phyloP scores from a whole-genome alignment of 352 stramenopile species.

The Blastocystis hominis region DNA sequence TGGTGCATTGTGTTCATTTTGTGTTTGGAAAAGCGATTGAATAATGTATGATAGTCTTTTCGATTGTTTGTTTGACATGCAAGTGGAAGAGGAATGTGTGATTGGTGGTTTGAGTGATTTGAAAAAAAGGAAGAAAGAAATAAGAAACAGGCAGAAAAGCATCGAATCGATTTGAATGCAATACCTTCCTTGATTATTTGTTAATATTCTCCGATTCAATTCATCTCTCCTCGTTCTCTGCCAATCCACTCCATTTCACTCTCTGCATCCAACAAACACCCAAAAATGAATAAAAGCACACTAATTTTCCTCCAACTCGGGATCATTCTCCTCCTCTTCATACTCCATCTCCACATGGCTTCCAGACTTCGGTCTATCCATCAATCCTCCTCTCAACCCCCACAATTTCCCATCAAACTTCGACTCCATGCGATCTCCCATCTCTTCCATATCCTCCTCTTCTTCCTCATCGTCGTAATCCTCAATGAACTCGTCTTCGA shows the following conservation, averaged over 20 bases:
- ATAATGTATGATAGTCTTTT: neutral
- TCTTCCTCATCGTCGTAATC: conserved; percentile 59
- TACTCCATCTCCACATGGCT: conserved; percentile 47
- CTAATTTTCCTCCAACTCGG: conserved; percentile 51
- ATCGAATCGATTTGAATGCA: no score
- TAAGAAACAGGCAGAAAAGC: no score
- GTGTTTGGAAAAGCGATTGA: conserved; percentile 5
- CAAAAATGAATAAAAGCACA: conserved; percentile 45
- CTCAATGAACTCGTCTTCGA: conserved; percentile 34
- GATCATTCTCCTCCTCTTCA: conserved; percentile 39
- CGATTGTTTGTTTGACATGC: no score
- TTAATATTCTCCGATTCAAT: no score
- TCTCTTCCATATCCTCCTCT: conserved; percentile 7
- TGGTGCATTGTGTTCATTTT: conserved; percentile 7
- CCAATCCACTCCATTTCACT: neutral
- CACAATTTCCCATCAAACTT: neutral
- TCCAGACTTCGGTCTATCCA: neutral
- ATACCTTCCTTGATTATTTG: no score
- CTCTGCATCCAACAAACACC: neutral
- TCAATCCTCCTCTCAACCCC: neutral
- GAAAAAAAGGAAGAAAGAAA: no score
- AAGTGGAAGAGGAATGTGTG: no score
- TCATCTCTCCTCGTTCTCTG: no score
- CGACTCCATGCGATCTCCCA: neutral
- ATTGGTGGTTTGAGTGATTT: no score